phyloP scores from a whole-genome alignment of 352 stramenopile genomes.

The Phytophthora cajani region DNA sequence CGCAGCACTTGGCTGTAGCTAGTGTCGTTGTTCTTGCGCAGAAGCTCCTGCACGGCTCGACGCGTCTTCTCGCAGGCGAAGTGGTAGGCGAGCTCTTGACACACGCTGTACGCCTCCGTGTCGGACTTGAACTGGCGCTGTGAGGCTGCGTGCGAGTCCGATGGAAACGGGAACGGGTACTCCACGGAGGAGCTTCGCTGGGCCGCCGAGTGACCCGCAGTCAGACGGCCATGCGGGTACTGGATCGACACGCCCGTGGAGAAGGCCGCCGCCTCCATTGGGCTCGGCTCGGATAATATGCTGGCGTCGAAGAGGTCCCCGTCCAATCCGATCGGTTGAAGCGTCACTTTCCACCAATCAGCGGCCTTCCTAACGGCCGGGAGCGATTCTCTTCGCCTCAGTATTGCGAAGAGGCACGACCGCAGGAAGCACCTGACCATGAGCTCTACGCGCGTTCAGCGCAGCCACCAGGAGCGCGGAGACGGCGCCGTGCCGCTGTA shows the following conservation, averaged over 20 bases:
- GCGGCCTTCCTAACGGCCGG: constrained; percentile 8
- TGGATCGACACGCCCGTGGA: constrained; percentile 66
- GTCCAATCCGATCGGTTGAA: constrained; percentile 9
- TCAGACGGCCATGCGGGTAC: constrained; percentile 30
- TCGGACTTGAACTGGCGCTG: constrained; percentile 28
- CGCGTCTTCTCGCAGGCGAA: constrained; percentile 65
- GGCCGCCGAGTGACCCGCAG: neutral
- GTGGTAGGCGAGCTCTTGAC: constrained; percentile 74
- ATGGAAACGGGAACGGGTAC: constrained; percentile 38
- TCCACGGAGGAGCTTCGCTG: neutral
- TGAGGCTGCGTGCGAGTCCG: neutral
- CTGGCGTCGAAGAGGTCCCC: constrained; percentile 12
- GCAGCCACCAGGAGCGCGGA: constrained; percentile 37
- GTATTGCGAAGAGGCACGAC: constrained; percentile 33
- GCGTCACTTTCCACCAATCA: constrained; percentile 13
- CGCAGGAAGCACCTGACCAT: constrained; percentile 7
- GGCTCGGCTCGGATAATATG: neutral
- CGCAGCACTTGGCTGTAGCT: constrained; percentile 69
- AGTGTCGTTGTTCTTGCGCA: constrained; percentile 70
- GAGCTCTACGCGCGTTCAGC: constrained; percentile 37
- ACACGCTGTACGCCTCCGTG: constrained; percentile 47
- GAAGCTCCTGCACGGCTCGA: constrained; percentile 58
- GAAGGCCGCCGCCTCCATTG: constrained; percentile 56
- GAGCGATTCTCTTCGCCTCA: constrained; percentile 1
- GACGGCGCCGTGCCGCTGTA: constrained; percentile 36